Base-by-base conservation (phyloP, 2,329 filamentous ascomycete species). In the Aspergillus arachidicola region DNA sequence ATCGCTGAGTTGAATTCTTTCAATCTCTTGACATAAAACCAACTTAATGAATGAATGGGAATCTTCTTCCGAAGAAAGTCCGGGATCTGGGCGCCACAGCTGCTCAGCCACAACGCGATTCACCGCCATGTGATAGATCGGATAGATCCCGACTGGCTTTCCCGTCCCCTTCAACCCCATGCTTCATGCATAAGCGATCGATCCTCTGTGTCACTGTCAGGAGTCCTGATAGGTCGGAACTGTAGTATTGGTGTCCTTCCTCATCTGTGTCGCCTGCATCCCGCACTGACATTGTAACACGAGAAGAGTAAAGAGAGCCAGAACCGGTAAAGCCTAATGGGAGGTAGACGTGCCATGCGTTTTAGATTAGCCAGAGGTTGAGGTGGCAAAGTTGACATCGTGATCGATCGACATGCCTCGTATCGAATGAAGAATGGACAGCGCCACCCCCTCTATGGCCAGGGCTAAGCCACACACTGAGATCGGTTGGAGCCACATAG, bases 71-170 rank as follows among this genome's bases (percentile, higher is more conserved):
- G 10, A 12, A 12, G 10, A 4, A 34, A 28, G 16, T 58, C 60
- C 46, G 58, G 48, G 56, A 14, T 9, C 58, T 45, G 61, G 58
- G 60, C 58, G 57, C 62, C 57, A 63, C 63, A 60, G 26, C 14
- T 26, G 28, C 65, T 63, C 14, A 51, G 48, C 48, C 48, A 51
- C 48, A 32, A 12, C 5, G 6, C 26, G 16, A 51, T 72, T 71
- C 72, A 74, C 73, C 72, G 73, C 73, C 63, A 74, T 73, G 64
- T 75, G 72, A 75, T 72, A 68, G 51, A 66, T 73, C 71, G 63
- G 64, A 65, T 62, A 62, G 58, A 61, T 59, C 55, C 51, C 55
- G 61, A 56, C 53, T 50, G 46, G 55, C 51, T 28, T 9, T 51
- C 36, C 23, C 48, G 21, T 55, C 50, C 26, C 36, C 32, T 59